Base-by-base conservation (phyloP, 768 basidiomycete genomes). In the Tylopilus rubrobrunneus region DNA sequence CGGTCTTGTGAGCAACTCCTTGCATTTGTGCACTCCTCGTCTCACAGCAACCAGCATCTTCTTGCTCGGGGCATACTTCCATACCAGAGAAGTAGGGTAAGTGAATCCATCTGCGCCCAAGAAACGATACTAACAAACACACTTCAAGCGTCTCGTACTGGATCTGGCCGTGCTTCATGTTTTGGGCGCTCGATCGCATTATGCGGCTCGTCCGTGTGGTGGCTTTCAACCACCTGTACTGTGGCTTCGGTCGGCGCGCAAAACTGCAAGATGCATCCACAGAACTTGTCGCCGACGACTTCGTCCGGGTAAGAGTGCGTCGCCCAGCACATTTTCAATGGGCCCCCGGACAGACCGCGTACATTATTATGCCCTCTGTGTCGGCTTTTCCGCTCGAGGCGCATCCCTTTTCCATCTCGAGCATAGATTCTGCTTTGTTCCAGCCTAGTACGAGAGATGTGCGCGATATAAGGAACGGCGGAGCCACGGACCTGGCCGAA, bases 381-480 rank as follows among this genome's bases (percentile, higher is more conserved):
- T 78, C 78, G 11, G 47, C 49, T 0, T 62, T 74, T 27, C 77
- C 78, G 6, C 74, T 78, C 29, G 79, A 85, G 63, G 67, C 79
- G 0, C 84, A 85, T 55, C 84, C 84, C 2, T 85, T 86, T 66
- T 83, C 84, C 0, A 84, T 85, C 51, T 72, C 80, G 7, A 78
- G 70, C n/a, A 61, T 76, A 8, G 70, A 74, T 43, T 61, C 64
- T 12, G 3, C 48, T 14, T 12, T 62, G 5, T 66, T 68, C 53
- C 53, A 29, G 1, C 54, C 56, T 28, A 25, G 14, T 3, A 14
- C 28, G 14, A 42, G 23, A 1, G 14, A 36, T 17, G 25, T 19
- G 21, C 1, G 19, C 33, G 23, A 36, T 17, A 27, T 23, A 6
- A 37, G 17, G 5, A 9, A 39, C 8, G 45, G 33, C 19, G 37